These are phyloP conservation scores for Melampsora larici-populina DNA, from an alignment of 1,284 basidiomycete species.

Conservation along the genomic window DNA sequence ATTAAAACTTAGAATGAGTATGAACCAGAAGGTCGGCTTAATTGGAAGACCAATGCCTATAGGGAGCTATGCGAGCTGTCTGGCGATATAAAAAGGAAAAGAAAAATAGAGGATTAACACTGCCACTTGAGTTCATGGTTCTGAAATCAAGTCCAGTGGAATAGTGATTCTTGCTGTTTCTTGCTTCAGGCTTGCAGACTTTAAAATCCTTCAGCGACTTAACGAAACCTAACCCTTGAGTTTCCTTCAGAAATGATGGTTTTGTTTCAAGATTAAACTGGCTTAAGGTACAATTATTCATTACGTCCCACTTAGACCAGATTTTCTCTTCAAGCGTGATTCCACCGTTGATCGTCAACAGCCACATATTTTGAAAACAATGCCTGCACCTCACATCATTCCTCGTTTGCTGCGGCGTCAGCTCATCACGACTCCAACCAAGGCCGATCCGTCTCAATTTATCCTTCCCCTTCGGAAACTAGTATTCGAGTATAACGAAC, in stretches of 20 bases:
- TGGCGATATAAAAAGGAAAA: too few relatives aligned
- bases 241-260: neutral
- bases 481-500: slow-evolving; percentile 37
- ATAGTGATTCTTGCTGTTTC: too few relatives aligned
- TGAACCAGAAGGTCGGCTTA: too few relatives aligned
- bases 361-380: neutral
- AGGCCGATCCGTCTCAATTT: slow-evolving; percentile 24
- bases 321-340: neutral
- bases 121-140: too few relatives aligned
- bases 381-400: slow-evolving; percentile 36
- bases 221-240: neutral
- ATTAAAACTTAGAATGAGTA: too few relatives aligned
- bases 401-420: slow-evolving; percentile 28
- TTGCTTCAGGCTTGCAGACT: neutral
- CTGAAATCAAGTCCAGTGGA: too few relatives aligned
- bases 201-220: neutral
- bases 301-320: neutral
- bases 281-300: neutral
- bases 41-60: too few relatives aligned
- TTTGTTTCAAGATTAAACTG: neutral
- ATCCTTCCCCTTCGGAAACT: slow-evolving; percentile 39
- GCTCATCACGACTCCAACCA: slow-evolving; percentile 32
- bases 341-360: neutral
- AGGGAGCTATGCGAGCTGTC: too few relatives aligned
- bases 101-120: too few relatives aligned